A percentile compares a stretch with the other conserved stretches of the same genome.
These are phyloP conservation scores for Aspergillus fumigatiaffinis DNA, from an alignment of 2,329 filamentous ascomycete genomes.

Conservation along the genomic window DNA sequence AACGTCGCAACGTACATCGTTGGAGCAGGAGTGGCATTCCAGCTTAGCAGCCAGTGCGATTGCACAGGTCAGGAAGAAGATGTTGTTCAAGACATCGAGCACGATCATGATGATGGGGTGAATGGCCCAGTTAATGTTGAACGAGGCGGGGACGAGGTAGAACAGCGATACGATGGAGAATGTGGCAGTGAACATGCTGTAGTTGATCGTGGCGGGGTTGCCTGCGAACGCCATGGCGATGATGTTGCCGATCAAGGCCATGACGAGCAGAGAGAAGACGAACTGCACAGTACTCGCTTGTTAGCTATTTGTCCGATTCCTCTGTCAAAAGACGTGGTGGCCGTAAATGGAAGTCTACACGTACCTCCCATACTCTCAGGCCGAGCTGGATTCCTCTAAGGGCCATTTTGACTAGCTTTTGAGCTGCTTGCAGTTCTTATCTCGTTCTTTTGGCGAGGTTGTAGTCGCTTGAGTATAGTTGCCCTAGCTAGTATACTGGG, in stretches of 20 bases:
- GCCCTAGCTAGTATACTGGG: not conserved
- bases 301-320: slow-evolving; percentile 1
- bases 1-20: slow-evolving; percentile 35
- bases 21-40: slow-evolving; percentile 43
- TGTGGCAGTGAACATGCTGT: slow-evolving; percentile 46
- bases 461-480: not conserved
- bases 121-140: slow-evolving; percentile 37
- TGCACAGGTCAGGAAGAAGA: slow-evolving; percentile 48
- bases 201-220: slow-evolving; percentile 56
- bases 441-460: not conserved
- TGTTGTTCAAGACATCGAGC: slow-evolving; percentile 44
- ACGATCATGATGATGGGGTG: slow-evolving; percentile 43
- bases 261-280: slow-evolving; percentile 56
- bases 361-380: slow-evolving; percentile 32
- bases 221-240: slow-evolving; percentile 51
- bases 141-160: slow-evolving; percentile 44
- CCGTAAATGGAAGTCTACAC: not conserved
- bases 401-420: slow-evolving; percentile 20
- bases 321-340: not conserved
- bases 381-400: slow-evolving; percentile 26
- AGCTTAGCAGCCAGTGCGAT: slow-evolving; percentile 48
- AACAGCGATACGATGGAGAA: slow-evolving; percentile 48
- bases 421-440: not conserved
- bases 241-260: slow-evolving; percentile 61
- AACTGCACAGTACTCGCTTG: slow-evolving; percentile 42